A percentile compares a stretch with the other conserved stretches of the same genome.
Evolutionary conservation across 2,329 filamentous ascomycete species (phyloP).

Genomic region (Aspergillus sergii): DNA sequence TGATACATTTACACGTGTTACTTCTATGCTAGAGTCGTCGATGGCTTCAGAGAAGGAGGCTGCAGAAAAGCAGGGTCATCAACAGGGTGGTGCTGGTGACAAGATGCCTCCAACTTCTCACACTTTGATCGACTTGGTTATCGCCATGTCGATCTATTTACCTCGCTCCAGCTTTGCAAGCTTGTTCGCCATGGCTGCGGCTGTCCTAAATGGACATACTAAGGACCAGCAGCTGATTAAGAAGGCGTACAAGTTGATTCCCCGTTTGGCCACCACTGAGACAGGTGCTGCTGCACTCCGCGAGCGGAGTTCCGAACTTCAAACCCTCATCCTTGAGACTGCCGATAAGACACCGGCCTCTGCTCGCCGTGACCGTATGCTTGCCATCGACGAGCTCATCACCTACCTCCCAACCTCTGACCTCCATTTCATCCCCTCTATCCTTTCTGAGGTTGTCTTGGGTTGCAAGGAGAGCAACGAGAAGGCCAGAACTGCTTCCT

Average conservation of each 20-base stretch:
- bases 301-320: slow-evolving; percentile 76
- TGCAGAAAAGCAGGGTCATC: slow-evolving; percentile 62
- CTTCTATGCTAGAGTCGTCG: slow-evolving; percentile 75
- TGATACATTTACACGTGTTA: slow-evolving; percentile 86
- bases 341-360: slow-evolving; percentile 85
- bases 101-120: slow-evolving; percentile 90
- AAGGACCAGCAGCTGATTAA: slow-evolving; percentile 90
- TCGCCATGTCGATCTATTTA: slow-evolving; percentile 92
- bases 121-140: slow-evolving; percentile 94
- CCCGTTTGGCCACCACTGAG: slow-evolving; percentile 80
- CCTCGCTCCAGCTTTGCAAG: slow-evolving; percentile 81
- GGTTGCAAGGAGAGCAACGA: slow-evolving; percentile 98
- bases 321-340: slow-evolving; percentile 76
- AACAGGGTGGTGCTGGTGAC: slow-evolving; percentile 66
- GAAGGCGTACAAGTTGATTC: slow-evolving; percentile 98
- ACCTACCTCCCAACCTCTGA: slow-evolving; percentile 75
- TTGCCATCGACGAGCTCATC: slow-evolving; percentile 78
- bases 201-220: slow-evolving; percentile 71
- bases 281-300: slow-evolving; percentile 74
- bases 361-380: slow-evolving; percentile 80
- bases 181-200: slow-evolving; percentile 82
- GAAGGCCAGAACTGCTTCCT: slow-evolving; percentile 84
- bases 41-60: slow-evolving; percentile 67
- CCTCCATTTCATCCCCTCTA: slow-evolving; percentile 88
- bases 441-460: slow-evolving; percentile 92